A percentile compares a stretch with the other conserved stretches of the same genome.
Evolutionary conservation across 305 asterid genomes (phyloP).

Genomic region (Fraxinus sp.): DNA sequence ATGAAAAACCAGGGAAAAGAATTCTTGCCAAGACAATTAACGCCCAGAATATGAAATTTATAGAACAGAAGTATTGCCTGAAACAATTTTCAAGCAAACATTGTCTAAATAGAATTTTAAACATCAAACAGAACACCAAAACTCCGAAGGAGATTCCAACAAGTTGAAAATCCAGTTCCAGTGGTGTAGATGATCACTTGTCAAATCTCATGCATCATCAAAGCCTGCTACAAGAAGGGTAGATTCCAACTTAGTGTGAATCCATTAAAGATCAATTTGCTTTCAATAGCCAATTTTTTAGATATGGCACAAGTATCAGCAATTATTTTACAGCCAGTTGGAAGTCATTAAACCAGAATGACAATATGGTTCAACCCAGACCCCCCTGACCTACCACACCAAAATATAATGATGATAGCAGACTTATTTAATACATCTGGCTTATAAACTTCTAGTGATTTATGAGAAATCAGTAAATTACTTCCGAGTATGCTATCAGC

Average conservation of each 20-base stretch:
- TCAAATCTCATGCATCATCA: conserved; percentile 51
- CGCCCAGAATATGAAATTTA: not conserved
- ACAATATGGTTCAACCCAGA: not conserved
- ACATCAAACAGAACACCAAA: conserved; percentile 2
- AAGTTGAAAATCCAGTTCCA: conserved; percentile 12
- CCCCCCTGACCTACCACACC: not conserved
- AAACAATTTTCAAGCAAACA: not conserved
- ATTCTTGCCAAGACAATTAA: not conserved
- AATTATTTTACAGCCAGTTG: not conserved
- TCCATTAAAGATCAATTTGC: not conserved
- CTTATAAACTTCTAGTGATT: conserved; percentile 23
- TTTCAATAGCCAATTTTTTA: not conserved
- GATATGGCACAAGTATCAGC: not conserved
- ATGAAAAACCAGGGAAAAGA: not conserved
- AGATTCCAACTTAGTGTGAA: conserved; percentile 24
- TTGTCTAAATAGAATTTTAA: not conserved
- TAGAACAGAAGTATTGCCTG: not conserved
- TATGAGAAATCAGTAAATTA: conserved; percentile 31
- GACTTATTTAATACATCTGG: conserved; percentile 16
- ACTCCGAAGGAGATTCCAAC: conserved; percentile 19
- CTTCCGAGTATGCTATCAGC: conserved; percentile 16
- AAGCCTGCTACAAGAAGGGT: conserved; percentile 43
- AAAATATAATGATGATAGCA: not conserved
- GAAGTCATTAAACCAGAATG: not conserved
- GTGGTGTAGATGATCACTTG: conserved; percentile 3